These are phyloP conservation scores for Chamaenerion angustifolium DNA, from an alignment of 345 rosid species.

Conservation along the genomic window DNA sequence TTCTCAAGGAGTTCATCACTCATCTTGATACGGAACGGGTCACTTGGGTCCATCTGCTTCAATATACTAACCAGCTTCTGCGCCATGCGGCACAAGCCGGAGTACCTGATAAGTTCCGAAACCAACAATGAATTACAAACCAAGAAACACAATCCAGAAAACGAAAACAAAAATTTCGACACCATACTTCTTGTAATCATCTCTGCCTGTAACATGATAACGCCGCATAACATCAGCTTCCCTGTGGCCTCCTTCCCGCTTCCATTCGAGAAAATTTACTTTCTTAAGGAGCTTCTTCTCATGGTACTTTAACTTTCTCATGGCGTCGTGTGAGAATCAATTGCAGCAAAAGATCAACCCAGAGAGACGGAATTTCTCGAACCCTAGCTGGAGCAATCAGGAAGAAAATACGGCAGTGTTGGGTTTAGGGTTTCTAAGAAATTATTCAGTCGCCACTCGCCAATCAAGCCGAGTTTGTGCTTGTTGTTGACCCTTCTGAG, in stretches of 20 bases:
- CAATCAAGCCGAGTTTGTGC: too few species aligned
- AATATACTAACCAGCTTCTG: conserved; percentile 65
- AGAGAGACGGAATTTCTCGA: too few species aligned
- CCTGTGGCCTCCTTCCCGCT: conserved; percentile 66
- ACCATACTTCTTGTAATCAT: conserved; percentile 79
- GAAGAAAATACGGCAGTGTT: too few species aligned
- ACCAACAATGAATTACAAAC: not conserved
- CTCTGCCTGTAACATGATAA: conserved; percentile 58
- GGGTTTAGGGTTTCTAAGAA: too few species aligned
- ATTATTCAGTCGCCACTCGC: too few species aligned
- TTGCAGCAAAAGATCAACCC: too few species aligned
- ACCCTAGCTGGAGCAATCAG: too few species aligned
- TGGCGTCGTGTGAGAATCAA: conserved; percentile 2
- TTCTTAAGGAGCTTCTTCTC: conserved; percentile 71
- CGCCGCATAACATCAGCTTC: conserved; percentile 52
- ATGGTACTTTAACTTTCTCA: conserved; percentile 61
- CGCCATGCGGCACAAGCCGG: conserved; percentile 65
- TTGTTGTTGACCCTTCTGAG: too few species aligned
- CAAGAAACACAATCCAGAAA: not conserved
- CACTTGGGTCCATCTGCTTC: conserved; percentile 79
- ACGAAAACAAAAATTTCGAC: not conserved
- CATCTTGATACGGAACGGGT: conserved; percentile 78
- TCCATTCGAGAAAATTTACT: conserved; percentile 67
- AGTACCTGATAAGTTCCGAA: conserved; percentile 32
- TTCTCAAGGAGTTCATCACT: conserved; percentile 73